These are phyloP conservation scores for Fusarium verticillioides DNA, from an alignment of 2,329 filamentous ascomycete species.

Conservation along the genomic window DNA sequence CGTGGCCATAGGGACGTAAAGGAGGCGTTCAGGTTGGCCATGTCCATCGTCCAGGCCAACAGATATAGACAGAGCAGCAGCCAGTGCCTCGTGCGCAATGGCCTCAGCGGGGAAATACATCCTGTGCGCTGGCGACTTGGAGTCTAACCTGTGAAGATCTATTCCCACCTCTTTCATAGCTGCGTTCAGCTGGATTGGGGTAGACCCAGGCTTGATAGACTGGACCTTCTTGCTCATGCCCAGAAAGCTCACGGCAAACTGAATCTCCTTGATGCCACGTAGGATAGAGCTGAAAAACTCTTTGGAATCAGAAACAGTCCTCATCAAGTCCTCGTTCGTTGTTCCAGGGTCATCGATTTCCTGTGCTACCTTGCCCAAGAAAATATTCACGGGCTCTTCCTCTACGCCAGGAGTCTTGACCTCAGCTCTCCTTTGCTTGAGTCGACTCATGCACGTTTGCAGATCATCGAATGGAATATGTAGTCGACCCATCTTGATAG, in stretches of 20 bases:
- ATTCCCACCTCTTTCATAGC: constrained; percentile 97
- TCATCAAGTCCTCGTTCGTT: constrained; percentile 74
- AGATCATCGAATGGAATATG: constrained; percentile 93
- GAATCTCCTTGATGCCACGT: constrained; percentile 93
- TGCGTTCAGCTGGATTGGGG: constrained; percentile 83
- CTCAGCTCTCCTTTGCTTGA: constrained; percentile 58
- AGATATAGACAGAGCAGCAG: constrained; percentile 92
- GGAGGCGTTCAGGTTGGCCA: constrained; percentile 83
- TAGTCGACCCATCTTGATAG: constrained; percentile 89
- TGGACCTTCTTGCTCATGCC: constrained; percentile 85
- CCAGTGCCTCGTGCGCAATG: constrained; percentile 91
- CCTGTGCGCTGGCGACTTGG: constrained; percentile 91
- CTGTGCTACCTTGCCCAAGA: constrained; percentile 77
- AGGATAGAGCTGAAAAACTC: constrained; percentile 92
- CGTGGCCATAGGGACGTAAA: constrained; percentile 97
- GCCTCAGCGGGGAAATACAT: constrained; percentile 98
- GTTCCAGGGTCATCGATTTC: constrained; percentile 77
- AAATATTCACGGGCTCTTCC: constrained; percentile 69
- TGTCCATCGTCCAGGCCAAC: constrained; percentile 92
- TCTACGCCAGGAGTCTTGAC: constrained; percentile 49
- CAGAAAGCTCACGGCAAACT: constrained; percentile 92
- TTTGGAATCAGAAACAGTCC: constrained; percentile 89
- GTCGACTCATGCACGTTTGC: constrained; percentile 68
- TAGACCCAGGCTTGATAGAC: constrained; percentile 71
- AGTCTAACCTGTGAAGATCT: constrained; percentile 90